Conservation (phyloP, 163 green algal genomes). For the Coccomyxa subellipsoidea region DNA sequence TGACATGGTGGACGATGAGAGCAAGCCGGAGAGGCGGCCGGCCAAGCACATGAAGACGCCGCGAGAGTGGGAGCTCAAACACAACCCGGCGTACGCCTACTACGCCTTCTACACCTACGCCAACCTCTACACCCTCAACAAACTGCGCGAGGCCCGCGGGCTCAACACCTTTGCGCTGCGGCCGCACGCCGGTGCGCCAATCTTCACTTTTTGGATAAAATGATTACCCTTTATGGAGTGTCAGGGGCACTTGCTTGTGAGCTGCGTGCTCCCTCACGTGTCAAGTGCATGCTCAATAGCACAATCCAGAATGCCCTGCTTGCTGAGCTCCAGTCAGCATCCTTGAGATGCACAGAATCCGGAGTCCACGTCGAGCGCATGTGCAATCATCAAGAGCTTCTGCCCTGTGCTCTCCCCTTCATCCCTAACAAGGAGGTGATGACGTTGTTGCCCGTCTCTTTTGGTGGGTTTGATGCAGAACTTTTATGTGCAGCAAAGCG, state of each 20-base stretch:
- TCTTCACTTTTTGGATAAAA: no score
- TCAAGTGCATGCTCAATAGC: no score
- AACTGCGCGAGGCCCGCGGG: constrained; percentile 79
- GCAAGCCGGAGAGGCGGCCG: constrained; percentile 93
- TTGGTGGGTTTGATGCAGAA: no score
- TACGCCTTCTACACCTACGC: constrained; percentile 96
- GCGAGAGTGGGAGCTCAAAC: constrained; percentile 86
- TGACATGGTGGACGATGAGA: constrained; percentile 99
- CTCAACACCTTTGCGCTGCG: constrained; percentile 91
- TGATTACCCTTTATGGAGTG: background rate
- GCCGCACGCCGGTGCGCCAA: constrained; percentile 59
- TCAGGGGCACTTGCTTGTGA: background rate
- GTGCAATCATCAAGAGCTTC: no score
- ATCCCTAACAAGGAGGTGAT: no score
- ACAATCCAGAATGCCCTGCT: no score
- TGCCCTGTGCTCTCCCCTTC: no score
- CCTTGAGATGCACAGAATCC: no score
- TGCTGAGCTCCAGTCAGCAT: no score
- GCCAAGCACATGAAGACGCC: constrained; percentile 90
- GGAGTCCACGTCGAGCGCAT: no score
- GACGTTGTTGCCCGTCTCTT: no score
- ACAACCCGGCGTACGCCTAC: constrained; percentile 97
- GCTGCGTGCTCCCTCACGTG: background rate
- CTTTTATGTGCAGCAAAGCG: no score
- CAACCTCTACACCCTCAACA: constrained; percentile 96